A percentile compares a stretch with the other conserved stretches of the same genome.
phyloP scores from a whole-genome alignment of 2,329 filamentous ascomycete species.

The Paecilomyces sp. region DNA sequence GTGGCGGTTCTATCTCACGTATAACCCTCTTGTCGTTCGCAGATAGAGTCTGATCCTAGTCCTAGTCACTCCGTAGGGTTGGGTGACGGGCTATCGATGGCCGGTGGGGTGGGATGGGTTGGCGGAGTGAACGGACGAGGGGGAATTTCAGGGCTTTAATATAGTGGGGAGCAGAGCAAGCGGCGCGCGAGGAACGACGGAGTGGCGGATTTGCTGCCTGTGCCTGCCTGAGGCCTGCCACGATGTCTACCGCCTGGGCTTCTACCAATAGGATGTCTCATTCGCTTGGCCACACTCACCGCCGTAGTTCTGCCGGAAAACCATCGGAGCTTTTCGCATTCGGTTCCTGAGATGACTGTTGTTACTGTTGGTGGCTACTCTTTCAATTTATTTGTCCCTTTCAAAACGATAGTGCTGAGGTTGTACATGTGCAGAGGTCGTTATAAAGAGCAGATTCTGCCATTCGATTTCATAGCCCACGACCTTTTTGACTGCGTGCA shows the following conservation, averaged over 20 bases:
- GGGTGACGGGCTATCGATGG: neutral
- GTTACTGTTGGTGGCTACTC: neutral
- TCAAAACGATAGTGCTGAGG: neutral
- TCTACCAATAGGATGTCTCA: neutral
- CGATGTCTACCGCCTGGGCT: neutral
- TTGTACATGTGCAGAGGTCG: neutral
- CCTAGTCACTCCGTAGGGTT: neutral
- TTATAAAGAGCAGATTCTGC: neutral
- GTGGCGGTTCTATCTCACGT: slow-evolving; percentile 29
- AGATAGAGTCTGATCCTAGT: neutral
- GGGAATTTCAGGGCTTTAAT: slow-evolving; percentile 15
- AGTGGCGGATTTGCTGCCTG: slow-evolving; percentile 15
- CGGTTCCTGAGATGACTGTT: neutral
- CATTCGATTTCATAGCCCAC: neutral
- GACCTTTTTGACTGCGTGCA: neutral
- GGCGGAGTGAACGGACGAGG: slow-evolving; percentile 13
- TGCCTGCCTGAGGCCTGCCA: slow-evolving; percentile 19
- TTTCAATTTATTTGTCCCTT: neutral
- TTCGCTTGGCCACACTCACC: neutral
- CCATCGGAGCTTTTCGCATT: neutral
- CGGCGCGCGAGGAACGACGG: neutral
- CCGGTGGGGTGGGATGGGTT: slow-evolving; percentile 11
- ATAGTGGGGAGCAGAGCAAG: slow-evolving; percentile 8
- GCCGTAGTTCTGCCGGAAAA: neutral
- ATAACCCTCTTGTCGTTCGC: slow-evolving; percentile 2